phyloP scores from a whole-genome alignment of 176 grass and related monocot genomes.

The Ensete glaucum region DNA sequence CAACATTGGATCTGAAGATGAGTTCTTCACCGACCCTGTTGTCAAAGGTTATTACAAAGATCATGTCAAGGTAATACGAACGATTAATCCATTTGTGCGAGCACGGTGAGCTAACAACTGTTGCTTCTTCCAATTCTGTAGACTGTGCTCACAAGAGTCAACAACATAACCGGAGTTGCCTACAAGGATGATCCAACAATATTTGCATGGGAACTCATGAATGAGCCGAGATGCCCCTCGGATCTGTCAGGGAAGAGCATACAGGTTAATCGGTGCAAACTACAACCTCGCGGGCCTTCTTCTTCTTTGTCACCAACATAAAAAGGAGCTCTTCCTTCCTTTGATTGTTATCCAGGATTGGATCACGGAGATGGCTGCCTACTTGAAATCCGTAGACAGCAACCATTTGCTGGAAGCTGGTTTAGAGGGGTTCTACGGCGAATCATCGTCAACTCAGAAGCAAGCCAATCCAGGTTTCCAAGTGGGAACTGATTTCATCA shows the following conservation, averaged over 20 bases:
- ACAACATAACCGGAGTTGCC: slow-evolving; percentile 68
- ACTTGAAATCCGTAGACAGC: slow-evolving; percentile 77
- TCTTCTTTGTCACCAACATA: too few species aligned
- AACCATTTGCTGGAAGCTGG: slow-evolving; percentile 87
- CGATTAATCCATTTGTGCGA: too few species aligned
- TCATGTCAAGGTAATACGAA: slow-evolving; percentile 58
- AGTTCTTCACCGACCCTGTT: slow-evolving; percentile 73
- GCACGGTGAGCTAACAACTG: too few species aligned
- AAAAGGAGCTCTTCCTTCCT: neutral
- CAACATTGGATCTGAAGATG: slow-evolving; percentile 65
- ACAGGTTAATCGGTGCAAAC: slow-evolving; percentile 13
- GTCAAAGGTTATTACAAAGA: slow-evolving; percentile 83
- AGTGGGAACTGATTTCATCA: slow-evolving; percentile 89
- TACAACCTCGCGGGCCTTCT: too few species aligned
- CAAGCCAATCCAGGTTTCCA: slow-evolving; percentile 45
- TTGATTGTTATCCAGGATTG: slow-evolving; percentile 35
- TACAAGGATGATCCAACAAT: slow-evolving; percentile 91
- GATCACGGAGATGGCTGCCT: slow-evolving; percentile 86
- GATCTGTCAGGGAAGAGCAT: slow-evolving; percentile 60
- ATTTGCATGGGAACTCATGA: slow-evolving; percentile 98
- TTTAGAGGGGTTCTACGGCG: slow-evolving; percentile 86
- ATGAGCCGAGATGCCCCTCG: slow-evolving; percentile 91
- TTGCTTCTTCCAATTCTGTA: slow-evolving; percentile 20
- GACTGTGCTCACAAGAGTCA: slow-evolving; percentile 69
- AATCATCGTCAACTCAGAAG: slow-evolving; percentile 11